Evolutionary conservation across 257 asterid species (phyloP).

Genomic region (Solanum neorickii): DNA sequence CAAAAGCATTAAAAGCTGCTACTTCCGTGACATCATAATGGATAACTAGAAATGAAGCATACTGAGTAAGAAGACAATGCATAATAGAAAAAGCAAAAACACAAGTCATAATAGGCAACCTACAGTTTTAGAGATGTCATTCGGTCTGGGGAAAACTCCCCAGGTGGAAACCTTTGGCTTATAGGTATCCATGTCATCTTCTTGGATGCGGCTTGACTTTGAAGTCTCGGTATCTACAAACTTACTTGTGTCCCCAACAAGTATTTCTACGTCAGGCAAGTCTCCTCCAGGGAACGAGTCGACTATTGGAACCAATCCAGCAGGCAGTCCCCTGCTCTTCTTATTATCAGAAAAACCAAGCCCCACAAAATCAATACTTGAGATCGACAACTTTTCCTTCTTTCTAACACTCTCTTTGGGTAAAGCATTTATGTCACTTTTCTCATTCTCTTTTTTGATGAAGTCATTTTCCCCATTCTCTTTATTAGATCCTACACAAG

Average conservation of each 20-base stretch:
- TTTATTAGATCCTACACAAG: slow-evolving; percentile 19
- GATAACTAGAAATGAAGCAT: background rate
- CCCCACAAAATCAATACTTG: slow-evolving; percentile 77
- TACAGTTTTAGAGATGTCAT: slow-evolving; percentile 63
- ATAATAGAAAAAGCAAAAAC: background rate
- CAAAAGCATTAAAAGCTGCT: background rate
- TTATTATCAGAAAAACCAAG: slow-evolving; percentile 76
- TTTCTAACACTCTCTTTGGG: slow-evolving; percentile 11
- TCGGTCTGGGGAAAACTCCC: slow-evolving; percentile 96
- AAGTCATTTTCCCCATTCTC: slow-evolving; percentile 5
- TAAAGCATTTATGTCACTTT: slow-evolving; percentile 9
- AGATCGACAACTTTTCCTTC: slow-evolving; percentile 34
- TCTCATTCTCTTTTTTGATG: slow-evolving; percentile 15
- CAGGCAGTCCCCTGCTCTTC: slow-evolving; percentile 57
- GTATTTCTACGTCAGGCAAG: slow-evolving; percentile 69
- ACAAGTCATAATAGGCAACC: slow-evolving; percentile 7
- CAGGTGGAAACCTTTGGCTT: slow-evolving; percentile 97
- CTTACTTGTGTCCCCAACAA: slow-evolving; percentile 65
- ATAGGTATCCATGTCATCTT: slow-evolving; percentile 37
- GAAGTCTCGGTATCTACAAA: slow-evolving; percentile 31
- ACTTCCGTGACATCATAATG: background rate
- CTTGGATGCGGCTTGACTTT: slow-evolving; percentile 8
- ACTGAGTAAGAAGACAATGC: background rate
- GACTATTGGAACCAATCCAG: slow-evolving; percentile 55
- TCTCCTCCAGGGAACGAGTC: slow-evolving; percentile 55